Evolutionary conservation across 495 filamentous ascomycete species (phyloP), one percentile per base, ranked within the genome.

Genomic region (Penicillium paxilli): DNA sequence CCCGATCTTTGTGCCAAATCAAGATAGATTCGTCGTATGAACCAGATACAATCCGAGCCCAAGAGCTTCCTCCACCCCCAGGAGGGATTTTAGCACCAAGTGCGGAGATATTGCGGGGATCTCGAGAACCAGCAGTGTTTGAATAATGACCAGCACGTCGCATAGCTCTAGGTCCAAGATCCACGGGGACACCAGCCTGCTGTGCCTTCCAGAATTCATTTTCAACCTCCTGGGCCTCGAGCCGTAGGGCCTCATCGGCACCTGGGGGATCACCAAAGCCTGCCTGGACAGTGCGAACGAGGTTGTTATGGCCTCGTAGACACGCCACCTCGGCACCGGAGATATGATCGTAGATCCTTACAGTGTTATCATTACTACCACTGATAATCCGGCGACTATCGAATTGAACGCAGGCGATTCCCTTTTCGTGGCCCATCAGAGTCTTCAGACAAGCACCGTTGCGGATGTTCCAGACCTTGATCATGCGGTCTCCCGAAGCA

Each of bases 321-420:
- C 87, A 92, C 12, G 92, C 92, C 8, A 97, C 89, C 67, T 98
- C 92, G 5, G 91, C 86, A 19, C 87, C 87, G 0, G 91, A 89
- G 44, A 82, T 78, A 28, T 88, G 81, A 67, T 98, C 94, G 62
- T 93, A 99, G 32, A 99, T 91, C 44, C 94, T 90, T 25, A 98
- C 91, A 11, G 91, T 91, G 60, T 94, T 88, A 67, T 99, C 94
- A 61, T 91, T 96, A 69, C 92, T 96, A 2, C 94, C 94, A 57
- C 88, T 95, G 41, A 99, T 90, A 48, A 99, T 96, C 3, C 93
- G 84, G n/a, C 88, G 86, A n/a, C 90, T 92, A 68, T 99, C 94
- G 60, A 90, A 96, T 69, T 98, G 92, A 17, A 99, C 90, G 70
- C 94, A 99, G 14, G 94, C 94, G 63, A 99, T 98, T 16, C 94